Evolutionary conservation across 495 filamentous ascomycete species (phyloP).

Genomic region (Glutinoglossum americanum): DNA sequence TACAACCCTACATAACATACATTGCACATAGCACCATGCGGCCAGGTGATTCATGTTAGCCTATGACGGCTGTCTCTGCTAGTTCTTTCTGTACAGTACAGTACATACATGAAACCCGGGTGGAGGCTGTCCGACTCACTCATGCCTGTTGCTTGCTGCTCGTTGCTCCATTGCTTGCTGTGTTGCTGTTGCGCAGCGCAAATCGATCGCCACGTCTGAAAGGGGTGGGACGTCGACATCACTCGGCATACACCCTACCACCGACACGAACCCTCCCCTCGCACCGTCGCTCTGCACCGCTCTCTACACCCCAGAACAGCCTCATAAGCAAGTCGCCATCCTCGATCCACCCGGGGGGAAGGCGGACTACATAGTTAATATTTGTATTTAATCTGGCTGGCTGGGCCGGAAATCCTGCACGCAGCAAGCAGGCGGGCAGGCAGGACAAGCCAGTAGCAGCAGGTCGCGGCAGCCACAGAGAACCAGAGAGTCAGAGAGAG

Average conservation of each 20-base stretch:
- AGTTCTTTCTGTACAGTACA: background rate
- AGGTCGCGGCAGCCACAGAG: background rate
- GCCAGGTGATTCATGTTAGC: background rate
- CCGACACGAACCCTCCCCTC: background rate
- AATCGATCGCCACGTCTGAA: conserved; percentile 1
- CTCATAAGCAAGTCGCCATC: background rate
- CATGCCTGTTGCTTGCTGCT: background rate
- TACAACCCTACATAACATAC: background rate
- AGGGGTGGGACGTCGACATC: background rate
- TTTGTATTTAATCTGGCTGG: background rate
- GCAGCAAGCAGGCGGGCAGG: background rate
- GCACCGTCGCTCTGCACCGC: background rate
- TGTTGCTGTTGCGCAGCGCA: background rate
- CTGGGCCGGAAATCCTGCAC: background rate
- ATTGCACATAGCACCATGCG: background rate
- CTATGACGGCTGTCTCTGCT: background rate
- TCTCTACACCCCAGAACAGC: background rate
- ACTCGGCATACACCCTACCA: background rate
- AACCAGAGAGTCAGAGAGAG: background rate
- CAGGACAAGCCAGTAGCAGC: background rate
- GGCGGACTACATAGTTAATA: background rate
- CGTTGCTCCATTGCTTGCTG: background rate
- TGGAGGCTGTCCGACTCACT: background rate
- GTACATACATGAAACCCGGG: background rate
- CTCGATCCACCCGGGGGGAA: background rate